Conservation (phyloP, 495 filamentous ascomycete genomes). For the Stereocaulon alpinum region DNA sequence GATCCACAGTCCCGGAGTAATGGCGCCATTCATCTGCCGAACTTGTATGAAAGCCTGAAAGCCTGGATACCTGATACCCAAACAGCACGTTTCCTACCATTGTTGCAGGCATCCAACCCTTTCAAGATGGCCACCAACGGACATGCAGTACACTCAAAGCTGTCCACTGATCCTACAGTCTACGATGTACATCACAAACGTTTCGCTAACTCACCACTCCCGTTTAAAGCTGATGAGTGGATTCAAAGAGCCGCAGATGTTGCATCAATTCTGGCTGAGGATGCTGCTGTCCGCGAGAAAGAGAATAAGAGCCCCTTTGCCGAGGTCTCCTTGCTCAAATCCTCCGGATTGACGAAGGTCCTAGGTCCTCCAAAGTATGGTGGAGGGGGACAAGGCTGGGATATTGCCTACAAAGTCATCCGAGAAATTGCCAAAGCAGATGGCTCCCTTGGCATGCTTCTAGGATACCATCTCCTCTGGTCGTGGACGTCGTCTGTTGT, state of each 20-base stretch:
- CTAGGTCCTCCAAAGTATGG: conserved; percentile 45
- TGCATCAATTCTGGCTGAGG: conserved; percentile 39
- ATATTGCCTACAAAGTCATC: conserved; percentile 44
- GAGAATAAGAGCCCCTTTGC: conserved; percentile 47
- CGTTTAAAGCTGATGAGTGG: conserved; percentile 38
- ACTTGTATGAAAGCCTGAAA: not conserved
- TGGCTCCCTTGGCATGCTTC: conserved; percentile 49
- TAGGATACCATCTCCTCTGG: conserved; percentile 55
- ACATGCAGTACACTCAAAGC: conserved; percentile 14
- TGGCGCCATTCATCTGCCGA: not conserved
- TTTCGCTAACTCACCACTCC: conserved; percentile 32
- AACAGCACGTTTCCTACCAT: not conserved
- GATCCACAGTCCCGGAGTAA: not conserved
- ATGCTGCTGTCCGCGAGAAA: conserved; percentile 42
- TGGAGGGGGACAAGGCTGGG: conserved; percentile 48
- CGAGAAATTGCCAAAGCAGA: conserved; percentile 49
- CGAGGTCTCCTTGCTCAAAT: conserved; percentile 46
- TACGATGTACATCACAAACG: conserved; percentile 39
- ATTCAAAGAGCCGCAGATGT: conserved; percentile 42
- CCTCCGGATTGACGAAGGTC: conserved; percentile 44
- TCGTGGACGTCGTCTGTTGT: conserved; percentile 45
- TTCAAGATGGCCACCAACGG: conserved; percentile 4
- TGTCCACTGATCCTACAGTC: conserved; percentile 39
- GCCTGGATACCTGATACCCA: not conserved
- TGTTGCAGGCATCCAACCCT: not conserved